Conservation (phyloP, 2,329 filamentous ascomycete species). For the Xylaria sp. region DNA sequence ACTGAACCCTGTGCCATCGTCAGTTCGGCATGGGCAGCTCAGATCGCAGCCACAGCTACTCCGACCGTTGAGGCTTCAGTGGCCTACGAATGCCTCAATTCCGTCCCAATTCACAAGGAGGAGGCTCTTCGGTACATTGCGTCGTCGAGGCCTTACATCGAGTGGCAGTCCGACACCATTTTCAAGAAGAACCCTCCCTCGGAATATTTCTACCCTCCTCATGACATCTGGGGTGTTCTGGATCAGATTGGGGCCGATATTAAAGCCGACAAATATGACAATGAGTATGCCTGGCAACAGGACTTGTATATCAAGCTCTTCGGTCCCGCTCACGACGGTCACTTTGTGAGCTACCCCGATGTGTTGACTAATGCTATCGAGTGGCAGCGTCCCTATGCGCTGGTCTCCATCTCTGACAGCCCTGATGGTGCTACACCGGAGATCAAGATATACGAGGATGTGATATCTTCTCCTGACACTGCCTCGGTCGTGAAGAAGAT, state of each 20-base stretch:
- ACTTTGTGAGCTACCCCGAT: constrained; percentile 50
- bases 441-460: constrained; percentile 43
- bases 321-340: constrained; percentile 49
- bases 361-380: constrained; percentile 46
- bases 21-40: constrained; percentile 40
- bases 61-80: constrained; percentile 46
- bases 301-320: constrained; percentile 48
- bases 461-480: constrained; percentile 39
- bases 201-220: constrained; percentile 46
- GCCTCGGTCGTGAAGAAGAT: constrained; percentile 40
- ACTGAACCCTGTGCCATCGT: constrained; percentile 41
- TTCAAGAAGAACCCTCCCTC: constrained; percentile 48
- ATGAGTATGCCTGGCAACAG: constrained; percentile 49
- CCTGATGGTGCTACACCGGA: constrained; percentile 38
- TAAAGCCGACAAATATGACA: constrained; percentile 43
- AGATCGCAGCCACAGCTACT: constrained; percentile 38
- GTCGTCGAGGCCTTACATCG: constrained; percentile 48
- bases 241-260: constrained; percentile 42
- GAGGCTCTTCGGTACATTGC: constrained; percentile 48
- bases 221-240: constrained; percentile 47
- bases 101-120: constrained; percentile 48
- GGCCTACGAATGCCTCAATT: constrained; percentile 49
- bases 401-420: constrained; percentile 42
- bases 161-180: constrained; percentile 48
- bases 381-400: constrained; percentile 41